Base-by-base conservation (phyloP, 2,329 filamentous ascomycete genomes). In the Aspergillus brasiliensis region DNA sequence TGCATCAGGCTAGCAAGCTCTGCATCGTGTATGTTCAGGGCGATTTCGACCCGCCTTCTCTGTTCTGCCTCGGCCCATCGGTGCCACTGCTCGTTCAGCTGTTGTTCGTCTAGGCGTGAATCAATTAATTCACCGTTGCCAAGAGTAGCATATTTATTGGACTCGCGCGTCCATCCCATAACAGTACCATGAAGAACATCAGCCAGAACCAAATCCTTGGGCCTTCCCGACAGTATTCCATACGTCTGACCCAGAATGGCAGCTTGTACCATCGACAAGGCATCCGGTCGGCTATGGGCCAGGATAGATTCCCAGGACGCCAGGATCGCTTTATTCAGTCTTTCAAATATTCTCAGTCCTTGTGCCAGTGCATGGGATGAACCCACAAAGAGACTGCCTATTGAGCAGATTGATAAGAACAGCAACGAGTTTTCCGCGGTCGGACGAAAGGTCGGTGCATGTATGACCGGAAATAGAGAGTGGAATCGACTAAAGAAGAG, bases 361-460 rank as follows among this genome's bases (percentile, higher is more conserved):
- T 73, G 71, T 2, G 65, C 58, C 13, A 67, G 47, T 5, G 73
- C 75, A 55, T 64, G 57, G 0, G 70, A 59, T 0, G 71, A 74
- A 7, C 75, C 75, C 1, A 74, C 65, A 31, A 77, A 76, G 1
- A 77, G 65, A 34, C 72, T 73, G 1, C 75, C 75, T 2, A 77
- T 61, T 0, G 75, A 77, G 56, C 75, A 78, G 13, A 78, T 73
- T 0, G 75, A 77, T 34, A 77, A 49, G 2, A 77, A 65, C 1
- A 77, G 59, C 21, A 75, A 62, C 7, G 73, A 72, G 15, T 69
- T 72, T 53, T 71, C 64, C 8, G 62, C 55, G 2, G 64, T 66
- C 11, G 69, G 70, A 8, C 67, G 58, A 11, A 67, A 66, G 1
- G 64, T 62, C 0, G 65, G 60, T 1, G 54, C 38, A 58, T 69